Evolutionary conservation across 352 stramenopile species (phyloP).

Genomic region (Globisporangium heterothallicum): DNA sequence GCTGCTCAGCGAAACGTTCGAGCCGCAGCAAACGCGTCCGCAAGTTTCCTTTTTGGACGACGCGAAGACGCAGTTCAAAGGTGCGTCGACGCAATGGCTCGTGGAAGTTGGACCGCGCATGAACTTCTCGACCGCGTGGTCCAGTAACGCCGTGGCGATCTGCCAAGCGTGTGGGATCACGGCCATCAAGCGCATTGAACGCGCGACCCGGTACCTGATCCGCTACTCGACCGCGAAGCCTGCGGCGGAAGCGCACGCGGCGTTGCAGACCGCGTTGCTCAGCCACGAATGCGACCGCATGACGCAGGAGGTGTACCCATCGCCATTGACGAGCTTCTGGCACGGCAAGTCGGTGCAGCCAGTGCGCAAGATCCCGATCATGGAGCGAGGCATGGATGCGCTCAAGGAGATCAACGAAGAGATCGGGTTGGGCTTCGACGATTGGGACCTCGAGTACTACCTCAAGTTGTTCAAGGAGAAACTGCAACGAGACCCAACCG

Average conservation of each 20-base stretch:
- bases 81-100: slow-evolving; percentile 44
- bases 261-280: slow-evolving; percentile 56
- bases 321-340: slow-evolving; percentile 90
- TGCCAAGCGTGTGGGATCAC: slow-evolving; percentile 91
- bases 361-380: slow-evolving; percentile 92
- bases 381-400: slow-evolving; percentile 90
- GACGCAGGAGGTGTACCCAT: slow-evolving; percentile 96
- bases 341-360: slow-evolving; percentile 72
- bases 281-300: slow-evolving; percentile 91
- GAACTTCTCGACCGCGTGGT: slow-evolving; percentile 98
- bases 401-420: slow-evolving; percentile 95
- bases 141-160: slow-evolving; percentile 97
- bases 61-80: slow-evolving; percentile 7
- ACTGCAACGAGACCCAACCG: slow-evolving; percentile 95
- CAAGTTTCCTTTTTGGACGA: slow-evolving; percentile 49
- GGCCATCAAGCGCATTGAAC: slow-evolving; percentile 91
- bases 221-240: slow-evolving; percentile 35
- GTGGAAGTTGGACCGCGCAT: slow-evolving; percentile 97
- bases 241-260: slow-evolving; percentile 28
- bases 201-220: slow-evolving; percentile 90
- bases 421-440: slow-evolving; percentile 97
- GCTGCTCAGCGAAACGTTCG: slow-evolving; percentile 97
- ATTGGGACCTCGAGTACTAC: slow-evolving; percentile 99
- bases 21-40: slow-evolving; percentile 76
- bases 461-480: slow-evolving; percentile 96